Percentiles rank a stretch among this genome's conserved stretches.
phyloP scores from a whole-genome alignment of 192 early-diverging fungal genomes.

The Umbelopsis ramanniana region DNA sequence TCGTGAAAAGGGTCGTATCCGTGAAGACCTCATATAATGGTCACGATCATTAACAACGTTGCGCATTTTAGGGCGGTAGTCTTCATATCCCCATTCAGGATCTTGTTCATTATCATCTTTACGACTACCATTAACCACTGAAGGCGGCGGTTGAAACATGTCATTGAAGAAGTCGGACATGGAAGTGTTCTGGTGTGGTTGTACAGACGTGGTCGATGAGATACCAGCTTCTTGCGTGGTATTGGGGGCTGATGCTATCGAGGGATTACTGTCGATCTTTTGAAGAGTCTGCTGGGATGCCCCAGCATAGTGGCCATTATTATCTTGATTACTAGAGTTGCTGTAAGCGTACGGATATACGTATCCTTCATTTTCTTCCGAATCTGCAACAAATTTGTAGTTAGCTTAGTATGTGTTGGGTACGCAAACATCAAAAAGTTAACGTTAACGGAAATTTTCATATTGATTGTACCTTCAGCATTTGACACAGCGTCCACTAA shows the following conservation, averaged over 20 bases:
- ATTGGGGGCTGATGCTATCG: not conserved
- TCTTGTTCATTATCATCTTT: constrained; percentile 13
- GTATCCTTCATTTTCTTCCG: constrained; percentile 44
- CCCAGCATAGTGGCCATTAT: not conserved
- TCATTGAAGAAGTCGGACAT: constrained; percentile 13
- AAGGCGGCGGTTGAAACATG: constrained; percentile 3
- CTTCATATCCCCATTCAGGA: constrained; percentile 10
- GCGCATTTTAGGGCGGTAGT: constrained; percentile 16
- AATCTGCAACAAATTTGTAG: constrained; percentile 29
- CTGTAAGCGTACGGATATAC: constrained; percentile 38
- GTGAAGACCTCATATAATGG: constrained; percentile 20
- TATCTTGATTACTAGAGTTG: constrained; percentile 5
- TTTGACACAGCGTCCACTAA: constrained; percentile 43
- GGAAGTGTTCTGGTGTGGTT: not conserved
- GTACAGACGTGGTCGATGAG: not conserved
- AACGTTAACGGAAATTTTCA: not conserved
- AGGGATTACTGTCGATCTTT: not conserved
- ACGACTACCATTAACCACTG: not conserved
- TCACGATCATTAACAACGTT: constrained; percentile 17
- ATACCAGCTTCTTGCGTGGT: not conserved
- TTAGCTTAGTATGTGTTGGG: not conserved
- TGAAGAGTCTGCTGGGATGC: not conserved
- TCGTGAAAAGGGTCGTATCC: constrained; percentile 17
- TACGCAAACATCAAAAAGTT: too few relatives aligned
- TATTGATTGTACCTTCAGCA: constrained; percentile 31